Conservation (phyloP, 768 basidiomycete genomes). For the Collybiopsis confluens region DNA sequence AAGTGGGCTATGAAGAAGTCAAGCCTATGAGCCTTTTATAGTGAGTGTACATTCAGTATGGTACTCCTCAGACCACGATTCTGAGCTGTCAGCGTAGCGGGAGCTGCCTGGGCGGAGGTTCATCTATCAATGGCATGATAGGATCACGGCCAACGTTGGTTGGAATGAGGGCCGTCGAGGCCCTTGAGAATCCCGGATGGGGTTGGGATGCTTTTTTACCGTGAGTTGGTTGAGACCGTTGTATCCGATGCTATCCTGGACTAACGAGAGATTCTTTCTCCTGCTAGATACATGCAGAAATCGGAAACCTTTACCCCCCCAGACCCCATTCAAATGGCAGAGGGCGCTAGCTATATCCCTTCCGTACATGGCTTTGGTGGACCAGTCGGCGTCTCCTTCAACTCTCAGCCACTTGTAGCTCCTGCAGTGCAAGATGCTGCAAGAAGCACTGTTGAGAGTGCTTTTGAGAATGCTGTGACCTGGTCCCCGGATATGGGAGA, state of each 20-base stretch:
- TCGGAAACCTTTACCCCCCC: slow-evolving; percentile 11
- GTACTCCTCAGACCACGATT: too few species aligned
- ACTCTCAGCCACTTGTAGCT: slow-evolving; percentile 9
- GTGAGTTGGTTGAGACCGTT: too few species aligned
- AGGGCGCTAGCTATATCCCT: slow-evolving; percentile 8
- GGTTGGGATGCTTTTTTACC: slow-evolving; percentile 26
- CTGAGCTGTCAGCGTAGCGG: too few species aligned
- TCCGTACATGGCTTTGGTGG: slow-evolving; percentile 9
- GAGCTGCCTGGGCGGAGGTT: too few species aligned
- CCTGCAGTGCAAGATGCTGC: slow-evolving; percentile 9
- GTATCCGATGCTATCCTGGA: too few species aligned
- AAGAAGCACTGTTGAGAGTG: slow-evolving; percentile 3
- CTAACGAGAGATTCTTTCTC: too few species aligned
- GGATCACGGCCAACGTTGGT: slow-evolving; percentile 17
- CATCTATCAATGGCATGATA: slow-evolving; percentile 22
- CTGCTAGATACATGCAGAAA: slow-evolving; percentile 16
- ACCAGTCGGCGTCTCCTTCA: slow-evolving; percentile 11
- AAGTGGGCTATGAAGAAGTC: slow-evolving; percentile 10
- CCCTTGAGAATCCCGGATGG: slow-evolving; percentile 21
- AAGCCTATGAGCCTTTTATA: neutral
- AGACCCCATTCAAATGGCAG: slow-evolving; percentile 9
- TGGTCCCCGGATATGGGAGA: slow-evolving; percentile 9
- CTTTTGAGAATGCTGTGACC: slow-evolving; percentile 8
- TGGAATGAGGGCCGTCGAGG: slow-evolving; percentile 12
- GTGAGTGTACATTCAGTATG: slow-evolving; percentile 1